These are phyloP conservation scores for Porogramme epimiltina DNA, from an alignment of 1,284 basidiomycete genomes.

Conservation along the genomic window DNA sequence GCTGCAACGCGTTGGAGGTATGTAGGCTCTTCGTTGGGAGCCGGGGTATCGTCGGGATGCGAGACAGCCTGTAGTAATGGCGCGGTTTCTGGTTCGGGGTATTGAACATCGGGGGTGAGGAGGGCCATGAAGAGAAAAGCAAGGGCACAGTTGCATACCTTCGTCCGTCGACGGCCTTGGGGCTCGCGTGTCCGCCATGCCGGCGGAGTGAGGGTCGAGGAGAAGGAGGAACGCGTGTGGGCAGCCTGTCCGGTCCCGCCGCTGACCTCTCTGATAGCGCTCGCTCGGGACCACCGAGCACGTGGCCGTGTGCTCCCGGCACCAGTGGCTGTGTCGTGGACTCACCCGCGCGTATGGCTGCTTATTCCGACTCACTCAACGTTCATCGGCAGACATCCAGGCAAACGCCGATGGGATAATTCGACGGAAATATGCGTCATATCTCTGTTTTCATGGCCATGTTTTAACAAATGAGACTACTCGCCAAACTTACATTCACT, in stretches of 20 bases:
- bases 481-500: too few relatives aligned
- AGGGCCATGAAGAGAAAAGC: slow-evolving; percentile 11
- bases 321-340: not conserved
- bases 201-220: slow-evolving; percentile 13
- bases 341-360: too few relatives aligned
- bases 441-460: too few relatives aligned
- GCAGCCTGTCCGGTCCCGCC: too few relatives aligned
- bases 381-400: too few relatives aligned
- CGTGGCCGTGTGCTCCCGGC: not conserved
- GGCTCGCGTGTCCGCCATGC: slow-evolving; percentile 27
- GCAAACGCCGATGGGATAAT: too few relatives aligned
- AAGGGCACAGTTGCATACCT: slow-evolving; percentile 17
- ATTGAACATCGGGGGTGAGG: slow-evolving; percentile 15
- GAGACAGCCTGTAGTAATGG: slow-evolving; percentile 34
- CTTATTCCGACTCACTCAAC: too few relatives aligned
- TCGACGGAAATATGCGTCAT: too few relatives aligned
- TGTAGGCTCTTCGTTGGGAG: slow-evolving; percentile 11
- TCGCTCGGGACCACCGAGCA: too few relatives aligned
- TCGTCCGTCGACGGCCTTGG: slow-evolving; percentile 29
- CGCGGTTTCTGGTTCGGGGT: slow-evolving; percentile 28
- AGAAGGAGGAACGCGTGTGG: slow-evolving; percentile 11
- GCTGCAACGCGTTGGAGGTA: slow-evolving; percentile 55
- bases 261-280: too few relatives aligned
- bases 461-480: too few relatives aligned
- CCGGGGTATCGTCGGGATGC: slow-evolving; percentile 26